Percentiles rank a stretch among this genome's conserved stretches.
These are phyloP conservation scores for Naganishia sp. DNA, from an alignment of 1,284 basidiomycete species.

Conservation along the genomic window DNA sequence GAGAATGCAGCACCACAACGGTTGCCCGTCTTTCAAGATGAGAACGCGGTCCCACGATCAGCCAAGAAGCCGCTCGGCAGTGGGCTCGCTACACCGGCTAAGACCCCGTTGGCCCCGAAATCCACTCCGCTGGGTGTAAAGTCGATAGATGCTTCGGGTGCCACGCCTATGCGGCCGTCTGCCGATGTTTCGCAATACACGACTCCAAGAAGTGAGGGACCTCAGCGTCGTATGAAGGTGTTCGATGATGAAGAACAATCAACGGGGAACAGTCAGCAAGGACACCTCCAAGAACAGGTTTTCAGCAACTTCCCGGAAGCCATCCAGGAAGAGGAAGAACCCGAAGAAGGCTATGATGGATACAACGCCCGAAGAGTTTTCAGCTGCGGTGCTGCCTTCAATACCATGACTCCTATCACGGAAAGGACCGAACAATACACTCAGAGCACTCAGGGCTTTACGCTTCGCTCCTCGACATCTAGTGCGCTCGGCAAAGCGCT, in stretches of 20 bases:
- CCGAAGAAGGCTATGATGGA: slow-evolving; percentile 37
- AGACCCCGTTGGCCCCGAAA: slow-evolving; percentile 39
- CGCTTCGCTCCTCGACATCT: slow-evolving; percentile 40
- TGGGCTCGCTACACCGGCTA: slow-evolving; percentile 45
- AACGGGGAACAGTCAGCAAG: slow-evolving; percentile 37
- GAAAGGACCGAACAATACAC: slow-evolving; percentile 88
- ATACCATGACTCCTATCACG: slow-evolving; percentile 91
- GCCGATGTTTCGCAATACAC: slow-evolving; percentile 29
- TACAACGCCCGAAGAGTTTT: slow-evolving; percentile 39
- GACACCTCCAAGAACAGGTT: slow-evolving; percentile 32
- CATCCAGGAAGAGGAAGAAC: slow-evolving; percentile 36
- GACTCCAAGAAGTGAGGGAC: slow-evolving; percentile 17
- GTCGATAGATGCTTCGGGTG: neutral
- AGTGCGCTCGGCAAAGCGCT: slow-evolving; percentile 31
- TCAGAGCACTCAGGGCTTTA: slow-evolving; percentile 60
- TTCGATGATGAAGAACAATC: slow-evolving; percentile 33
- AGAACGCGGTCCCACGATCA: slow-evolving; percentile 43
- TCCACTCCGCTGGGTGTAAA: slow-evolving; percentile 17
- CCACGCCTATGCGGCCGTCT: slow-evolving; percentile 17
- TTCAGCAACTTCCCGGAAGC: slow-evolving; percentile 31
- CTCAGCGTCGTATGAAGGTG: slow-evolving; percentile 21
- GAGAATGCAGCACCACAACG: slow-evolving; percentile 35
- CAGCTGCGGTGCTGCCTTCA: slow-evolving; percentile 64
- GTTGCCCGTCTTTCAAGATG: slow-evolving; percentile 40
- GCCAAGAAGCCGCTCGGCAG: slow-evolving; percentile 35